Percentiles rank a stretch among this genome's conserved stretches.
These are phyloP conservation scores for Leersia perrieri DNA, from an alignment of 176 grass and related monocot genomes.

Conservation along the genomic window DNA sequence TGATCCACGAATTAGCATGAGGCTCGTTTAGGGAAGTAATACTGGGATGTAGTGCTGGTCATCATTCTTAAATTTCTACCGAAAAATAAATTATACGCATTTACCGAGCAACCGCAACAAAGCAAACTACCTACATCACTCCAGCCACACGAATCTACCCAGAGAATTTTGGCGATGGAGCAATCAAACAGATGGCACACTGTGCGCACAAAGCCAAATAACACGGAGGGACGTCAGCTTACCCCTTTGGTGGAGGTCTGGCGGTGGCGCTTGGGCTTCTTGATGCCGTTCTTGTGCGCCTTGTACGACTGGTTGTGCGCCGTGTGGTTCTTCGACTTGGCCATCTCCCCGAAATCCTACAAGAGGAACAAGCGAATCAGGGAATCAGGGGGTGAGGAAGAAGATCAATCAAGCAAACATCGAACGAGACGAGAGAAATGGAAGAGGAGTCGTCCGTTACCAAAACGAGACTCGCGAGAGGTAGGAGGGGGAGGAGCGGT, in stretches of 20 bases:
- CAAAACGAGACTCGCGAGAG: slow-evolving; percentile 13
- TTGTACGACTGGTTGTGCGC: slow-evolving; percentile 89
- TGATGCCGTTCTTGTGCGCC: slow-evolving; percentile 88
- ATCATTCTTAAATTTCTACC: neutral
- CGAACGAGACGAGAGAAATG: neutral
- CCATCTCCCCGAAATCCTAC: slow-evolving; percentile 40
- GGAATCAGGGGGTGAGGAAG: neutral
- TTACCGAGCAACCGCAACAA: neutral
- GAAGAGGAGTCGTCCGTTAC: neutral
- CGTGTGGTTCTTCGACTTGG: slow-evolving; percentile 96
- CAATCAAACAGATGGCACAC: neutral
- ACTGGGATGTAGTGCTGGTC: too few relatives aligned
- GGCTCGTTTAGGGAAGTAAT: neutral
- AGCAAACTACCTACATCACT: neutral
- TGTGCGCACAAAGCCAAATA: neutral
- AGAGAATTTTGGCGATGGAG: neutral
- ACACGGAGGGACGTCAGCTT: neutral
- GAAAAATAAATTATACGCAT: neutral
- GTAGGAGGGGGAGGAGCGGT: neutral
- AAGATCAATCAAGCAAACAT: neutral
- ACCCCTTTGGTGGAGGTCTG: slow-evolving; percentile 89
- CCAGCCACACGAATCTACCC: neutral
- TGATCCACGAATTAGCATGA: neutral
- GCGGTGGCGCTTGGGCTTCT: slow-evolving; percentile 77
- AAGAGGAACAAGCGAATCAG: neutral